Evolutionary conservation across 345 rosid genomes (phyloP), one percentile per base, ranked within the genome.

Genomic region (Hibiscus syriacus): DNA sequence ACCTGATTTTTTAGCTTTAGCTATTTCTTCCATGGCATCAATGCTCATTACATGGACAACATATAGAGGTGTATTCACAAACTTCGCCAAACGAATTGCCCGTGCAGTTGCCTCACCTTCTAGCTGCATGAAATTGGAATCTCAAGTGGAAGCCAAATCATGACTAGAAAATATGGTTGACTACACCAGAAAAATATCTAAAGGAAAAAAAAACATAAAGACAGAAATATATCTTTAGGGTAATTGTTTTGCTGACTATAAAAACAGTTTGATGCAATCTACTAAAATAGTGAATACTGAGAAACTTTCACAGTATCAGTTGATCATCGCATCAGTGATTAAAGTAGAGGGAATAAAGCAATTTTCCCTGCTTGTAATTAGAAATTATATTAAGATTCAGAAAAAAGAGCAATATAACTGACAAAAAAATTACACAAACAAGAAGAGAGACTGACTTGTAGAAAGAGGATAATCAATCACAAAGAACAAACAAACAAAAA

Each of bases 41-140:
- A 81, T 84, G 87, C 98, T 94, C 97, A 94, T 94, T 72, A 94
- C 99, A 82, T 94, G 99, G 76, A 91, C 99, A 48, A 91, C 90
- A 73, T 94, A 94, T 17, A 94, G 92, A 58, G 98, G 99, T 0
- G 96, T 92, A 80, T 91, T 85, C 70, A 92, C 88, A 82, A 94
- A 94, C 67, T 71, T 72, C 19, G 99, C 99, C 80, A 91, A 88
- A 70, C 78, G 96, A 81, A 94, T 83, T 52, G 99, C 99, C 34
- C 98, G 87, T 64, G 93, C 71, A 69, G 98, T 94, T 77, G 99
- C 99, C 84, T 94, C 99, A 75, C 88, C 93, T 79, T 94, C 97
- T 19, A 92, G 86, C 99, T 94, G 89, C 76, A 79, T n/a, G 39
- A 11, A 36, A 36, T 36, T 26, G 54, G 27, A 39, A 46, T 70